Base-by-base conservation (phyloP, 208 protist genomes). In the Wallacemonas rigidus region DNA sequence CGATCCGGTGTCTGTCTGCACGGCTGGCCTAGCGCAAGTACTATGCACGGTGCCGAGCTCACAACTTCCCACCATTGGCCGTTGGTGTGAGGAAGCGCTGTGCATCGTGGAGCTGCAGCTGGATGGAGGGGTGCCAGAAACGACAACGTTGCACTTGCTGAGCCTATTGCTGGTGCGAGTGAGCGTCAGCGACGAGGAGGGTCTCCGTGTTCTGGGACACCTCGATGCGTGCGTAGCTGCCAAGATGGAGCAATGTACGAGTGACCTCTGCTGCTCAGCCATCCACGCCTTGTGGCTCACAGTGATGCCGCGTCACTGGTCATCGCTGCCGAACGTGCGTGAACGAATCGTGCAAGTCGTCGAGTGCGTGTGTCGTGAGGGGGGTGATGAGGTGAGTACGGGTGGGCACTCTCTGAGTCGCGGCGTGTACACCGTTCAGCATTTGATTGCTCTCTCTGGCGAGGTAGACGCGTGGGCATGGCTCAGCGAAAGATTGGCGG, bases 11-110 rank as follows among this genome's bases (percentile, higher is more conserved):
- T 43, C 3, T 38, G 38, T 69, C 9, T 69, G 64, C 50, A 57
- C n/a, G 4, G 11, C 64, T 5, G 41, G 48, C 4, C 3, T 60
- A 15, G 60, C 8, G 11, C 60, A 51, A 17, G 9, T 65, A 41
- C n/a, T 65, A 41, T 1, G 39, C 38, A n/a, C 57, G 7, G 57
- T 44, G 38, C 57, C 57, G 9, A 5, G 36, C 53, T 26, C 26
- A n/a, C 53, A 1, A 7, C 53, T 58, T 5, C 53, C 53, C 26
- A 7, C 6, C 53, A 15, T 62, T 41, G 56, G 26, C 14, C 38
- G 40, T 5, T 65, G 60, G 60, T 65, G 60, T 48, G 14, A 50
- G 7, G 60, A 65, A 17, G 50, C 60, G 43, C 38, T 65, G 60
- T 5, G 43, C n/a, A 51, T 65, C 3, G 41, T 65, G 41, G 60